These are phyloP conservation scores for Aspergillus haitiensis DNA, from an alignment of 495 filamentous ascomycete species.

Conservation along the genomic window DNA sequence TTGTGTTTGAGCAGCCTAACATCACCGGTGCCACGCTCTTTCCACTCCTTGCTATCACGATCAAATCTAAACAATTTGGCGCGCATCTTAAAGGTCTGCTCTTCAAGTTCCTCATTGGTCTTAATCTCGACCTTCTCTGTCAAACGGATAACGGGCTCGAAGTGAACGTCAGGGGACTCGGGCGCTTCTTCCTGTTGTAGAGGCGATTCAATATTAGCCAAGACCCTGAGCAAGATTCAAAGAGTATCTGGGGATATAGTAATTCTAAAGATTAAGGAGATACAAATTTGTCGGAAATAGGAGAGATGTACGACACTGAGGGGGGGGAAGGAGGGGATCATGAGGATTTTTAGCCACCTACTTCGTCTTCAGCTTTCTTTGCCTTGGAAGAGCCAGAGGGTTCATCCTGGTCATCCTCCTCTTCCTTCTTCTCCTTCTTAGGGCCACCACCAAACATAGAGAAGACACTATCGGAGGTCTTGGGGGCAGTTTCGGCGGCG, in stretches of 20 bases:
- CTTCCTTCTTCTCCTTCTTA: constrained; percentile 80
- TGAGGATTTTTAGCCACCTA: constrained; percentile 27
- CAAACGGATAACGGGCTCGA: constrained; percentile 91
- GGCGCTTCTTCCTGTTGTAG: constrained; percentile 61
- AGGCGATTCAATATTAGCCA: background rate
- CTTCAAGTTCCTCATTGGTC: constrained; percentile 98
- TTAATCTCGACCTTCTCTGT: constrained; percentile 95
- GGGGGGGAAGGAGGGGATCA: too few relatives aligned
- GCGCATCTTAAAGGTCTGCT: constrained; percentile 98
- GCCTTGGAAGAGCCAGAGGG: constrained; percentile 85
- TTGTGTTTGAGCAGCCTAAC: constrained; percentile 96
- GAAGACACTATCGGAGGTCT: constrained; percentile 76
- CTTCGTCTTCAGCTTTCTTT: constrained; percentile 62
- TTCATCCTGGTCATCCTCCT: constrained; percentile 74
- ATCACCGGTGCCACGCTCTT: constrained; percentile 97
- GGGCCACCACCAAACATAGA: constrained; percentile 96
- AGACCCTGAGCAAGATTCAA: background rate
- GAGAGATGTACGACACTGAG: background rate
- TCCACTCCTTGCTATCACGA: constrained; percentile 89
- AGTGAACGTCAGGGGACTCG: constrained; percentile 90
- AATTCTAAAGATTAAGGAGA: background rate
- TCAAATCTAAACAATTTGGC: constrained; percentile 99
- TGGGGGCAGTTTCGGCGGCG: constrained; percentile 47
- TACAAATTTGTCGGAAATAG: constrained; percentile 17
- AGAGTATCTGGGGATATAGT: background rate